Percentiles rank a stretch among this genome's conserved stretches.
Conservation (phyloP, 352 stramenopile genomes). For the Phytophthora litchii region DNA sequence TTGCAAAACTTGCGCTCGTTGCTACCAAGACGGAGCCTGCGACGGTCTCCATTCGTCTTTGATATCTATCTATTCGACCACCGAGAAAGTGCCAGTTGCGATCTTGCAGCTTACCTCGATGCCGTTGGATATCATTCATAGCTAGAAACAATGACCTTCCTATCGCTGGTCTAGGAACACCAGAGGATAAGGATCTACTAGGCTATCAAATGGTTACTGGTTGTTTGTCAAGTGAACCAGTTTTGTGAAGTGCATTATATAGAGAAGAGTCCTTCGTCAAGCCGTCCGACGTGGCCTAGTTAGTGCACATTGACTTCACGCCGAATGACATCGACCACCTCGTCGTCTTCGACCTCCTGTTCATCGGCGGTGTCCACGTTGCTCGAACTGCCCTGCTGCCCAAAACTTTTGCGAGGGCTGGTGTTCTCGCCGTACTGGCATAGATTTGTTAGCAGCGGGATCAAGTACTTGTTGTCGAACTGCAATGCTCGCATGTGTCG, state of each 20-base stretch:
- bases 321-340: constrained; percentile 77
- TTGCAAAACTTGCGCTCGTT: no score
- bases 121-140: not conserved
- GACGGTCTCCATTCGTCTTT: no score
- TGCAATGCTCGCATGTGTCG: constrained; percentile 83
- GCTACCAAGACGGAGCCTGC: not conserved
- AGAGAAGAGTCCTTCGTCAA: not conserved
- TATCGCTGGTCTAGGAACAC: not conserved
- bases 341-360: constrained; percentile 55
- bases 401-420: constrained; percentile 42
- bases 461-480: constrained; percentile 89
- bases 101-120: not conserved
- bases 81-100: not conserved
- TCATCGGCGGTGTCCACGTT: constrained; percentile 50
- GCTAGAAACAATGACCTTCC: not conserved
- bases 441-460: constrained; percentile 80
- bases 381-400: constrained; percentile 45
- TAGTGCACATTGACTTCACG: constrained; percentile 65
- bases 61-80: constrained; percentile 11
- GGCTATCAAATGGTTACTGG: not conserved
- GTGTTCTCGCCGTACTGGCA: constrained; percentile 51
- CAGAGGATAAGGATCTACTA: not conserved
- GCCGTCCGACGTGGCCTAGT: not conserved
- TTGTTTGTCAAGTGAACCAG: constrained; percentile 2
- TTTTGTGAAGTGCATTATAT: constrained; percentile 20